phyloP scores from a whole-genome alignment of 371 early-diverging fungal genomes.

The Umbelopsis sp. region DNA sequence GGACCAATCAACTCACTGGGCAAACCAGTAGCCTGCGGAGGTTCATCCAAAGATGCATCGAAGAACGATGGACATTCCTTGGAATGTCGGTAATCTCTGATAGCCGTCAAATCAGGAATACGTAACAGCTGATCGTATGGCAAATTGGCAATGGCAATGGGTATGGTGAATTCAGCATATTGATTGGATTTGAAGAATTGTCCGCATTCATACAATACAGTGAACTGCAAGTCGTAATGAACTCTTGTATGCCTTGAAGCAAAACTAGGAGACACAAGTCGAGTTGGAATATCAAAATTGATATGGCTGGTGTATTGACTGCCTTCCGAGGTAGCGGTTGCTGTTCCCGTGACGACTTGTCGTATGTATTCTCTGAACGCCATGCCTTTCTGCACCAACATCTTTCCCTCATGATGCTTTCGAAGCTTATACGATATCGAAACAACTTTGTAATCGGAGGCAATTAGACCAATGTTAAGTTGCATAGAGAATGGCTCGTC shows the following conservation, averaged over 20 bases:
- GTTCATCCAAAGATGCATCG: conserved; percentile 41
- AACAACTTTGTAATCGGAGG: conserved; percentile 37
- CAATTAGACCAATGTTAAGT: conserved; percentile 29
- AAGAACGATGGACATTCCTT: conserved; percentile 43
- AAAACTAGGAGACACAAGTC: conserved; percentile 50
- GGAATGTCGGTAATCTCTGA: conserved; percentile 32
- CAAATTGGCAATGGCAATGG: conserved; percentile 46
- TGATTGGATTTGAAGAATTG: conserved; percentile 39
- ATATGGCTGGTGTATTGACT: conserved; percentile 18
- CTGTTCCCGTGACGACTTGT: conserved; percentile 30
- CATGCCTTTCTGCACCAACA: conserved; percentile 48
- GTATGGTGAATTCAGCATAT: conserved; percentile 30
- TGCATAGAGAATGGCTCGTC: conserved; percentile 52
- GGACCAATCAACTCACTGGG: conserved; percentile 30
- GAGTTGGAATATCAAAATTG: conserved; percentile 45
- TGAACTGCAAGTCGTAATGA: conserved; percentile 43
- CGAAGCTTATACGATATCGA: conserved; percentile 40
- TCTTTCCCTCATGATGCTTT: conserved; percentile 53
- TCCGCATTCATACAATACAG: conserved; percentile 32
- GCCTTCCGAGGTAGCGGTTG: conserved; percentile 22
- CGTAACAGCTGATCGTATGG: conserved; percentile 41
- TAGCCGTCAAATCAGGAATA: conserved; percentile 37
- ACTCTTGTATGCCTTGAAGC: conserved; percentile 47
- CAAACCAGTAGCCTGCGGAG: conserved; percentile 30
- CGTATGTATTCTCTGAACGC: conserved; percentile 43